phyloP scores from a whole-genome alignment of 106 monocot species.

The Allium sativum region DNA sequence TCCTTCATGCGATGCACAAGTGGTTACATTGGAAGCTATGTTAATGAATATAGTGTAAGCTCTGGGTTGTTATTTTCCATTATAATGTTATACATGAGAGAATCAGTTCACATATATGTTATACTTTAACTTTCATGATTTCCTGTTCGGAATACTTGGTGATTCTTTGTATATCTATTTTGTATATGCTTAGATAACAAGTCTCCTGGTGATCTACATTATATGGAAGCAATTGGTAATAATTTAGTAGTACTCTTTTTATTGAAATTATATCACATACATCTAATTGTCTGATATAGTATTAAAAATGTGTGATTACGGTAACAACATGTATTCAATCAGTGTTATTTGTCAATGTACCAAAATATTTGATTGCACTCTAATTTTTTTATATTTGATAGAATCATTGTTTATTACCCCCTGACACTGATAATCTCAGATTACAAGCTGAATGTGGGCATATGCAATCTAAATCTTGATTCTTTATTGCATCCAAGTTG shows the following conservation, averaged over 20 bases:
- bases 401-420: too few relatives aligned
- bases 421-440: too few relatives aligned
- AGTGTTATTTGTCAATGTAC: too few relatives aligned
- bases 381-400: too few relatives aligned
- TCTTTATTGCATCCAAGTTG: too few relatives aligned
- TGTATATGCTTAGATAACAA: constrained; percentile 58
- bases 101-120: not conserved
- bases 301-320: too few relatives aligned
- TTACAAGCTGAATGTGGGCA: too few relatives aligned
- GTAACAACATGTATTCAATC: too few relatives aligned
- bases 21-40: not conserved
- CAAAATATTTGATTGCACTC: too few relatives aligned
- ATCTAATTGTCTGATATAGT: too few relatives aligned
- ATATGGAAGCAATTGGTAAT: constrained; percentile 79
- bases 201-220: constrained; percentile 62
- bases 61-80: not conserved
- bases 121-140: not conserved
- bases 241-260: not conserved
- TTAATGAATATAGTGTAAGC: not conserved
- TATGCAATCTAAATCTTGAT: too few relatives aligned
- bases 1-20: not conserved
- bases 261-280: too few relatives aligned
- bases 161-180: constrained; percentile 6
- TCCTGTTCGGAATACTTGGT: not conserved
- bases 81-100: not conserved